A percentile compares a stretch with the other conserved stretches of the same genome.
Conservation (phyloP, 2,329 filamentous ascomycete species). For the Biscogniauxia mediterranea region DNA sequence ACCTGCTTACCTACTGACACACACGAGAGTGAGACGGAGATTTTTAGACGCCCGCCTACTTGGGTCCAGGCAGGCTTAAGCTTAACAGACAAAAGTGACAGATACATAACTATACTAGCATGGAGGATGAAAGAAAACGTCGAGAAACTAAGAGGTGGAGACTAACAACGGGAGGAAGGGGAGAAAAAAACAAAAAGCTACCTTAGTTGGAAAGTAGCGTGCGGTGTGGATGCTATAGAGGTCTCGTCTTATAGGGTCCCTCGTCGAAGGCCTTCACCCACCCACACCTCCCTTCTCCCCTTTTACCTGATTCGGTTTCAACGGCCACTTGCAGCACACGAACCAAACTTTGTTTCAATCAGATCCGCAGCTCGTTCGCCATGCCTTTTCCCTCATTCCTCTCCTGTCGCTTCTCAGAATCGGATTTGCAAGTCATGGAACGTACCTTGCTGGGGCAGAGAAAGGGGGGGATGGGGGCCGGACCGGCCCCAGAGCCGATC, state of each 20-base stretch:
- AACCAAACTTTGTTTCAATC: constrained; percentile 29
- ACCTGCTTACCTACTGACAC: neutral
- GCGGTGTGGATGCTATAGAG: neutral
- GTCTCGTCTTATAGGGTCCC: constrained; percentile 3
- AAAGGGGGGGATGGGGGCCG: too few species aligned
- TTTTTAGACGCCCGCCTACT: neutral
- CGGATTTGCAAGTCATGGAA: neutral
- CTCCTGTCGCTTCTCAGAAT: neutral
- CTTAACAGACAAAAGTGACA: neutral
- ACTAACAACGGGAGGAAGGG: neutral
- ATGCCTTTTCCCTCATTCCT: neutral
- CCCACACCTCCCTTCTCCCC: too few species aligned
- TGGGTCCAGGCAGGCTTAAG: neutral
- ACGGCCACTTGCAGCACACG: constrained; percentile 31
- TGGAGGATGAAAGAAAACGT: neutral
- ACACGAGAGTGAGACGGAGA: neutral
- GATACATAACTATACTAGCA: neutral
- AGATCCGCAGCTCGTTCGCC: constrained; percentile 14
- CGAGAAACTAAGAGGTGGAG: neutral
- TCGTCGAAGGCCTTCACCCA: neutral
- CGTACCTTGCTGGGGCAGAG: neutral
- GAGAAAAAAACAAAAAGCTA: neutral
- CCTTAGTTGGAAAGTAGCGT: neutral
- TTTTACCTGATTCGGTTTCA: constrained; percentile 21
- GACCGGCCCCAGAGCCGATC: neutral